Evolutionary conservation across 148 eudicot genomes (phyloP).

Genomic region (Chenopodium formosanum): DNA sequence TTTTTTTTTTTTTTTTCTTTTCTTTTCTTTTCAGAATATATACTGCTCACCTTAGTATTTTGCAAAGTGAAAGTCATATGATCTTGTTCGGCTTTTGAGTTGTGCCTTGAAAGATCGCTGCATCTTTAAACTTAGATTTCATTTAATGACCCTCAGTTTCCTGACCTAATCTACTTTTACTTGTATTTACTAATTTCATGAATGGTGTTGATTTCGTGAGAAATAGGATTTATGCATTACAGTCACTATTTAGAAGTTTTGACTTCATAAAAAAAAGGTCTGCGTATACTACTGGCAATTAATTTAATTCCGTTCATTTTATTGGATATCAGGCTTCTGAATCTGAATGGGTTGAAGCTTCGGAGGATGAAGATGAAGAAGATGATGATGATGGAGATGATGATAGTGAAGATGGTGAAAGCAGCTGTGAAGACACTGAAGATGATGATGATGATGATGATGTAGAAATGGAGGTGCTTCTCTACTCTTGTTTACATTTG

Average conservation of each 20-base stretch:
- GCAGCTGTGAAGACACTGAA: constrained; percentile 49
- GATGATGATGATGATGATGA: constrained; percentile 51
- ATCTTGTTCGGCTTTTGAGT: neutral
- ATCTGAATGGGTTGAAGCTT: constrained; percentile 96
- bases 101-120: neutral
- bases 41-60: neutral
- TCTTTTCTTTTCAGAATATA: neutral
- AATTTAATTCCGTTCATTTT: neutral
- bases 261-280: neutral
- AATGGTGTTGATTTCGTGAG: neutral
- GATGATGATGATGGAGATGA: constrained; percentile 46
- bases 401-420: constrained; percentile 48
- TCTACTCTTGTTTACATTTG: neutral
- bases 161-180: neutral
- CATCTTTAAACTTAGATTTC: neutral
- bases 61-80: neutral
- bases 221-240: neutral
- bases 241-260: neutral
- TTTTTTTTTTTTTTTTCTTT: neutral
- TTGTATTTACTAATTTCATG: neutral
- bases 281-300: neutral
- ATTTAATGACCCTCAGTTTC: neutral
- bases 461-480: constrained; percentile 44
- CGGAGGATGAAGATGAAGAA: constrained; percentile 85
- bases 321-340: constrained; percentile 70